phyloP scores from a whole-genome alignment of 805 yeast genomes.

The Starmerella floris region DNA sequence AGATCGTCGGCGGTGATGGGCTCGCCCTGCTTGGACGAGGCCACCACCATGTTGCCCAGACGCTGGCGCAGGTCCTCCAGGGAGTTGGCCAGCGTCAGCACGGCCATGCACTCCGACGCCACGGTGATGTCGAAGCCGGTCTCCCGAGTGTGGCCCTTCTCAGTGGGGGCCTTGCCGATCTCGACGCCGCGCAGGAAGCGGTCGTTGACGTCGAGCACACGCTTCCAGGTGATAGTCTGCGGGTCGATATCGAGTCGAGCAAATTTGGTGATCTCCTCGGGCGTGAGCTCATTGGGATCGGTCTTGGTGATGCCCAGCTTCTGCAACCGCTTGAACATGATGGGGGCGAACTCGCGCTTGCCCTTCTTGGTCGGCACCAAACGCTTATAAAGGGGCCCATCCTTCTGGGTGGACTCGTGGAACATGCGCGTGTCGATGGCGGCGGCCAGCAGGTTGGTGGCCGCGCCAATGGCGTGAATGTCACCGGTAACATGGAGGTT shows the following conservation, averaged over 20 bases:
- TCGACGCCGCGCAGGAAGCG: slow-evolving; percentile 80
- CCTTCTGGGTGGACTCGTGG: slow-evolving; percentile 81
- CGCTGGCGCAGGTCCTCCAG: slow-evolving; percentile 75
- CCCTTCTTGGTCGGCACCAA: slow-evolving; percentile 81
- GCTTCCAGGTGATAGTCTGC: slow-evolving; percentile 73
- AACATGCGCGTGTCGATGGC: slow-evolving; percentile 95
- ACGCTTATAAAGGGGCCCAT: slow-evolving; percentile 63
- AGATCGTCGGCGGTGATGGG: slow-evolving; percentile 90
- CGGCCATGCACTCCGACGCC: slow-evolving; percentile 94
- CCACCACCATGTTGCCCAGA: slow-evolving; percentile 82
- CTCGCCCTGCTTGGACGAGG: slow-evolving; percentile 55
- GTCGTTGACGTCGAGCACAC: slow-evolving; percentile 92
- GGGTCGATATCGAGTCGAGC: slow-evolving; percentile 84
- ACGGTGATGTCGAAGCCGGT: slow-evolving; percentile 95
- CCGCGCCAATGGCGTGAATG: slow-evolving; percentile 90
- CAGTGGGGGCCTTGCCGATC: slow-evolving; percentile 84
- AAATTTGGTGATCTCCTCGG: slow-evolving; percentile 59
- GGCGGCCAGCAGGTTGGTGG: slow-evolving; percentile 86
- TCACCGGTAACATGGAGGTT: slow-evolving; percentile 97
- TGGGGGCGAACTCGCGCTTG: slow-evolving; percentile 58
- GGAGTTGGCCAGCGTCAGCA: slow-evolving; percentile 68
- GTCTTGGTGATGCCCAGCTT: slow-evolving; percentile 73
- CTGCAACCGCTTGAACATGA: slow-evolving; percentile 60
- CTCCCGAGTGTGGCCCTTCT: slow-evolving; percentile 70
- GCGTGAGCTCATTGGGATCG: slow-evolving; percentile 55